These are phyloP conservation scores for Xylaria scruposa DNA, from an alignment of 495 filamentous ascomycete species.

Conservation along the genomic window DNA sequence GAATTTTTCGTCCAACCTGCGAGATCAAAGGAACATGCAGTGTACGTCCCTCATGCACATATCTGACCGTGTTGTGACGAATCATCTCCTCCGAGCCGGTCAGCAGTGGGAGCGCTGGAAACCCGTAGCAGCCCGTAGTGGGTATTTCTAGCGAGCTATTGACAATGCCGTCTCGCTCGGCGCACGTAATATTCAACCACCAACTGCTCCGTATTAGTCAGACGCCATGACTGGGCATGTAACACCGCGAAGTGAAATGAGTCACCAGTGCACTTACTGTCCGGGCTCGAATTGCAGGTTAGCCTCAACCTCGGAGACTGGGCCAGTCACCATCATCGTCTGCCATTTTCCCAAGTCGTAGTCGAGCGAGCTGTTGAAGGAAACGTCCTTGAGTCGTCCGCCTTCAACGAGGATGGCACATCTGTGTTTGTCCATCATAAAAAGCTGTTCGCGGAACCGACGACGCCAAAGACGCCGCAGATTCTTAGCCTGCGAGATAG, in stretches of 20 bases:
- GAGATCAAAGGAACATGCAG: slow-evolving; percentile 44
- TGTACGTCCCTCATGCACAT: slow-evolving; percentile 42
- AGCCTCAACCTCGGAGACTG: slow-evolving; percentile 40
- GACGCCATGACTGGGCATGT: neutral
- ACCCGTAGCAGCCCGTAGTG: slow-evolving; percentile 46
- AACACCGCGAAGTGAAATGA: neutral
- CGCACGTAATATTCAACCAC: slow-evolving; percentile 58
- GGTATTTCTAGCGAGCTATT: slow-evolving; percentile 40
- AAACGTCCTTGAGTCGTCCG: slow-evolving; percentile 44
- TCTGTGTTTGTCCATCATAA: slow-evolving; percentile 50
- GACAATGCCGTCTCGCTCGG: slow-evolving; percentile 55
- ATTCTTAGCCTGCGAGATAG: slow-evolving; percentile 36
- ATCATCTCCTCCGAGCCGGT: slow-evolving; percentile 50
- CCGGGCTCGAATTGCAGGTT: slow-evolving; percentile 42
- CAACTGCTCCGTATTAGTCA: slow-evolving; percentile 43
- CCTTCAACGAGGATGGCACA: slow-evolving; percentile 36
- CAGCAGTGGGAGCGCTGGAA: slow-evolving; percentile 49
- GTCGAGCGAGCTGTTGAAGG: slow-evolving; percentile 34
- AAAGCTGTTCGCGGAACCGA: slow-evolving; percentile 46
- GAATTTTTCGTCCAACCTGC: slow-evolving; percentile 48
- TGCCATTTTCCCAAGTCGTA: slow-evolving; percentile 38
- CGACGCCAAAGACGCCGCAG: slow-evolving; percentile 48
- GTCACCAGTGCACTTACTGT: slow-evolving; percentile 37
- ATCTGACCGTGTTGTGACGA: slow-evolving; percentile 38
- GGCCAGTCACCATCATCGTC: slow-evolving; percentile 24